Conservation (phyloP, 2,329 filamentous ascomycete species). For the Diaporthe eres region DNA sequence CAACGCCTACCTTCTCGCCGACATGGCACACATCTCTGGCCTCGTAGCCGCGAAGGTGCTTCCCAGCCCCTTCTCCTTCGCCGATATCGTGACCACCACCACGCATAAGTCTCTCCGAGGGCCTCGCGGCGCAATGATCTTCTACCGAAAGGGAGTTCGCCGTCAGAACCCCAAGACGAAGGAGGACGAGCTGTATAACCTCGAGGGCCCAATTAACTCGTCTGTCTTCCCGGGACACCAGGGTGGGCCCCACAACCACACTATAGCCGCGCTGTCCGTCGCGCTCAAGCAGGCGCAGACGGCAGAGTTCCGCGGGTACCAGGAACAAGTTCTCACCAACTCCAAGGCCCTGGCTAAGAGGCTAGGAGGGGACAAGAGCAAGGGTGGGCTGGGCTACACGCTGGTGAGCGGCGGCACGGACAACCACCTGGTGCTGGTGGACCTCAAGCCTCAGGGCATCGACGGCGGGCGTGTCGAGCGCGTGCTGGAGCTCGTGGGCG, state of each 20-base stretch:
- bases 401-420: constrained; percentile 96
- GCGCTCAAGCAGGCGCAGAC: constrained; percentile 94
- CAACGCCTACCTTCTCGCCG: constrained; percentile 91
- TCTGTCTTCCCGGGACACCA: constrained; percentile 99
- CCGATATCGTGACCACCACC: constrained; percentile 97
- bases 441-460: constrained; percentile 89
- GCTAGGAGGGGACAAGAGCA: constrained; percentile 77
- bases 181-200: constrained; percentile 87
- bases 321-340: constrained; percentile 90
- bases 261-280: constrained; percentile 94
- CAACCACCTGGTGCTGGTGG: constrained; percentile 94
- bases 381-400: constrained; percentile 85
- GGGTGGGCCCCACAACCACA: constrained; percentile 98
- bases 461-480: constrained; percentile 93
- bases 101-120: constrained; percentile 98
- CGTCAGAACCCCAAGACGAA: constrained; percentile 87
- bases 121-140: constrained; percentile 96
- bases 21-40: constrained; percentile 98
- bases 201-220: constrained; percentile 93
- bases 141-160: constrained; percentile 94
- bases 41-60: constrained; percentile 93
- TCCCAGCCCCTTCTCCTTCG: constrained; percentile 88
- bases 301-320: constrained; percentile 92
- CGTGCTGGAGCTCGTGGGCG: constrained; percentile 90
- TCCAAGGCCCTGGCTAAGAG: constrained; percentile 86